Evolutionary conservation across 768 basidiomycete species (phyloP), one percentile per base, ranked within the genome.

Genomic region (Auriscalpium vulgare): DNA sequence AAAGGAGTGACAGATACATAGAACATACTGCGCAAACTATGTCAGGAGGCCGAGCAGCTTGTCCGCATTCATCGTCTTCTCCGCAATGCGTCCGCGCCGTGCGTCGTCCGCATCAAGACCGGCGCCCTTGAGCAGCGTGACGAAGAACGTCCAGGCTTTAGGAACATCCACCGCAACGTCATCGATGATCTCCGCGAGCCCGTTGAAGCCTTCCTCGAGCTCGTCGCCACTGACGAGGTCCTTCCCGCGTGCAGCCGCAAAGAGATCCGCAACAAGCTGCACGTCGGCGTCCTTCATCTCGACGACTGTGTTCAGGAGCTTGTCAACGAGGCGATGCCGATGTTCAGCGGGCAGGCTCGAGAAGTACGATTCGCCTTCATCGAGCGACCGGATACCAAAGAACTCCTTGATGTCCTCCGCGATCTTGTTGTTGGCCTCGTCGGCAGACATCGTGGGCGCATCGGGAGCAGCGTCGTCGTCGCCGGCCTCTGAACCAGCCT

Each of bases 91-190:
- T 55, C 71, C 68, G 49, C 77, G 75, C 51, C 77, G 75, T 58
- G 81, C 83, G 58, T 82, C 79, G 60, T 86, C 82, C 64, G 66
- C 66, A 60, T 75, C 72, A 51, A 94, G 70, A 29, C 76, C 77
- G 16, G 86, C 80, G 36, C 83, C 85, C 67, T 80, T 84, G 56
- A 95, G 70, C 74, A 95, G 82, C 57, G 81, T 74, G 11, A 84
- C 89, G 68, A 91, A 84, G 56, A 85, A 80, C 45, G 78, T 69
- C 73, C 87, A 86, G 0, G 93, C 95, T 65, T 85, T 86, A 9
- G 95, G 95, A 47, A 88, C 88, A 68, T 98, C 94, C 62, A 94
- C 85, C 35, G 87, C 85, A 56, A 94, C 80, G 66, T 97, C 94
- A 64, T 93, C 91, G 63, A 98, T 77, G 54, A 85, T 71, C 70